Conservation (phyloP, 495 filamentous ascomycete genomes). For the Aspergillus mulundensis region DNA sequence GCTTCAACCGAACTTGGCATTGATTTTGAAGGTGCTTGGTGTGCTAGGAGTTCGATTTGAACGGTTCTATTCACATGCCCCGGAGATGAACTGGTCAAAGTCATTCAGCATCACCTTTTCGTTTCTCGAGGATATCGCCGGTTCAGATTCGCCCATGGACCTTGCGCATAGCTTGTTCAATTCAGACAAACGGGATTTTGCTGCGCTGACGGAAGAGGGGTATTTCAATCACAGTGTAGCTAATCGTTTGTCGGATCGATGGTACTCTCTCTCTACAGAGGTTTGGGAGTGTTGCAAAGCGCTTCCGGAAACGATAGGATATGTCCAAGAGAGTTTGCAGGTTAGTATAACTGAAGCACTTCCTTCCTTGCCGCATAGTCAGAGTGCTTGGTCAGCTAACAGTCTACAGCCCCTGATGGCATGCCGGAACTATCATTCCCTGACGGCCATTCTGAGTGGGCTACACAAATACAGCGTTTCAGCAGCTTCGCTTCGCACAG, state of each 20-base stretch:
- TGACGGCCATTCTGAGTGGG: slow-evolving; percentile 34
- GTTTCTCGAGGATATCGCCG: slow-evolving; percentile 32
- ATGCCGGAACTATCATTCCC: slow-evolving; percentile 32
- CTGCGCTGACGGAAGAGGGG: slow-evolving; percentile 20
- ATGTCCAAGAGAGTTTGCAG: slow-evolving; percentile 34
- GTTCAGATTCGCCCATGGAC: slow-evolving; percentile 27
- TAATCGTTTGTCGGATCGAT: slow-evolving; percentile 20
- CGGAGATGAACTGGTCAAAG: slow-evolving; percentile 33
- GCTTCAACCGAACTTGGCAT: slow-evolving; percentile 26
- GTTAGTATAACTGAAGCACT: slow-evolving; percentile 16
- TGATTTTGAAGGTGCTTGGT: slow-evolving; percentile 34
- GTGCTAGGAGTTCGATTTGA: slow-evolving; percentile 34
- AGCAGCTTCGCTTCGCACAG: slow-evolving; percentile 15
- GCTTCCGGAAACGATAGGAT: slow-evolving; percentile 30
- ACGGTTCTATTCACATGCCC: slow-evolving; percentile 31
- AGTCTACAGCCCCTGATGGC: slow-evolving; percentile 26
- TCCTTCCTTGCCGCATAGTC: background rate
- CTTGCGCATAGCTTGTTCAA: slow-evolving; percentile 29
- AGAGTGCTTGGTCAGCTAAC: background rate
- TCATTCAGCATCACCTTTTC: slow-evolving; percentile 29
- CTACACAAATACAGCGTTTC: slow-evolving; percentile 32
- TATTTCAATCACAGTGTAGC: slow-evolving; percentile 20
- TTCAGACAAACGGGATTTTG: slow-evolving; percentile 28
- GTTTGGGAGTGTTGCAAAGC: slow-evolving; percentile 42
- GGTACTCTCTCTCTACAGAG: slow-evolving; percentile 30